Percentiles rank a stretch among this genome's conserved stretches.
phyloP scores from a whole-genome alignment of 139 green algal genomes.

The Limnomonas spitsbergensis region DNA sequence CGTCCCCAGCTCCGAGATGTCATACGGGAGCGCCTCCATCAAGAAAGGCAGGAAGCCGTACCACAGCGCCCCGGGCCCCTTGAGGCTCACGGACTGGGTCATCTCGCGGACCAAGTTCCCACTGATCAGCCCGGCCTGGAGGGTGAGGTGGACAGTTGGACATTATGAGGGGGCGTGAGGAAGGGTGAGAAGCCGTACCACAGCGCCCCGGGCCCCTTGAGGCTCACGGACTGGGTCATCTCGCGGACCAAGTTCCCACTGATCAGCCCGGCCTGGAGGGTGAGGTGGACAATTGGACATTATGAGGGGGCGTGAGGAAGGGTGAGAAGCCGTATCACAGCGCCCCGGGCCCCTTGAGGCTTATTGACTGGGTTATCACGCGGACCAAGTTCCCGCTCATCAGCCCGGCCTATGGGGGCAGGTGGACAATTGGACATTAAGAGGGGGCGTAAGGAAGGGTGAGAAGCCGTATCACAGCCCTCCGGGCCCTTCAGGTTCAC shows the following conservation, averaged over 20 bases:
- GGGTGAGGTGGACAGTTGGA: neutral
- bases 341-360: slow-evolving; percentile 18
- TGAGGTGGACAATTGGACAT: neutral
- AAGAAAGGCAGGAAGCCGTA: slow-evolving; percentile 18
- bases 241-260: slow-evolving; percentile 44
- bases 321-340: slow-evolving; percentile 14
- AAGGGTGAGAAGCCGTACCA: slow-evolving; percentile 16
- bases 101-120: slow-evolving; percentile 56
- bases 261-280: slow-evolving; percentile 12
- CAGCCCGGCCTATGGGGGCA: slow-evolving; percentile 14
- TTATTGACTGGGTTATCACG: slow-evolving; percentile 47
- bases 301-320: neutral
- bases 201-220: slow-evolving; percentile 19
- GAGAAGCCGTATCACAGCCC: slow-evolving; percentile 11
- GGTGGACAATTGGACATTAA: too few species aligned
- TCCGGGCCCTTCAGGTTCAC: slow-evolving; percentile 26
- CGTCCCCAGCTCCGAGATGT: slow-evolving; percentile 57
- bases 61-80: slow-evolving; percentile 22
- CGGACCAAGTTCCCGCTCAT: slow-evolving; percentile 42
- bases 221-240: slow-evolving; percentile 43
- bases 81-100: slow-evolving; percentile 26
- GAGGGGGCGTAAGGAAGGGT: neutral
- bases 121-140: slow-evolving; percentile 12
- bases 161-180: neutral
- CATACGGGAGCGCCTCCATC: slow-evolving; percentile 51